Percentiles rank a stretch among this genome's conserved stretches.
phyloP scores from a whole-genome alignment of 148 eudicot species.

The Hydrangea macrophylla region DNA sequence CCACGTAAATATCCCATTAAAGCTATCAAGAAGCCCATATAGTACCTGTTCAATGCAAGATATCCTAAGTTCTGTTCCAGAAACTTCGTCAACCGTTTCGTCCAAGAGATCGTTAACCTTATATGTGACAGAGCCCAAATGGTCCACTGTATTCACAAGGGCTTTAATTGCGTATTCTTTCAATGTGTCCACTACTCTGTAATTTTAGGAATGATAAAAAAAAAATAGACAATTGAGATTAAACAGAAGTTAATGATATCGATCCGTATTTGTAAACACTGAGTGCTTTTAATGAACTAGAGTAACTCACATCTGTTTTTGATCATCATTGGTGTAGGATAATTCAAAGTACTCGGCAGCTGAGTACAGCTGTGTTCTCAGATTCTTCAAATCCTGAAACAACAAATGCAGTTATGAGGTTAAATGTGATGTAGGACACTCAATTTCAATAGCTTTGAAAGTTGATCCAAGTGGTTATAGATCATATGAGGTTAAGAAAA shows the following conservation, averaged over 20 bases:
- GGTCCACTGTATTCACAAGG: constrained; percentile 88
- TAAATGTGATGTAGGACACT: neutral
- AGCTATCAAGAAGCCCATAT: neutral
- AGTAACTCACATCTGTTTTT: constrained; percentile 72
- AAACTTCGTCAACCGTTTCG: constrained; percentile 80
- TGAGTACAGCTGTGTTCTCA: constrained; percentile 78
- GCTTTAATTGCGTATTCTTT: constrained; percentile 89
- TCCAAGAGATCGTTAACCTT: constrained; percentile 79
- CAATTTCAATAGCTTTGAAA: neutral
- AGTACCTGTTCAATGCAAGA: constrained; percentile 88
- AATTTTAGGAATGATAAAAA: constrained; percentile 9
- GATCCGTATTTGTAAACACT: constrained; percentile 3
- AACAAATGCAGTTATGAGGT: neutral
- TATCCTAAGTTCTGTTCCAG: constrained; percentile 64
- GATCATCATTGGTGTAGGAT: constrained; percentile 71
- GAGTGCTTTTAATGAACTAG: neutral
- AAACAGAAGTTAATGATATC: neutral
- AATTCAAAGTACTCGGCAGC: constrained; percentile 95
- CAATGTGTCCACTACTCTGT: constrained; percentile 80
- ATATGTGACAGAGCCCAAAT: constrained; percentile 84
- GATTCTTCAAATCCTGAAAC: constrained; percentile 82
- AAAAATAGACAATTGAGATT: constrained; percentile 1
- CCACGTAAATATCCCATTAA: neutral
- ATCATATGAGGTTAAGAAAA: neutral
- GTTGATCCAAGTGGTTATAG: neutral